Evolutionary conservation across 2,329 filamentous ascomycete species (phyloP).

Genomic region (Davidsoniella eucalypti): DNA sequence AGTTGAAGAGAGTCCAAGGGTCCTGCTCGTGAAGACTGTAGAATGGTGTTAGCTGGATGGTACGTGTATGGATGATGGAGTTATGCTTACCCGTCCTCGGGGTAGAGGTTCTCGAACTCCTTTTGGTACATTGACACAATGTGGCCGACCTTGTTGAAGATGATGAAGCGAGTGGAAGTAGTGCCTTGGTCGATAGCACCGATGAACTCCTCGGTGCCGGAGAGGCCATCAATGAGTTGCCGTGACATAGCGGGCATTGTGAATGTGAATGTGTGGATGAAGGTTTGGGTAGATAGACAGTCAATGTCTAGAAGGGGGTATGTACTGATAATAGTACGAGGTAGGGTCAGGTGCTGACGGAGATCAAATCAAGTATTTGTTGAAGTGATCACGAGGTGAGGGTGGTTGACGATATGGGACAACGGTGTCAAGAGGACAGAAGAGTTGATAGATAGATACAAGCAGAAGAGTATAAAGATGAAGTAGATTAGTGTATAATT

Average conservation of each 20-base stretch:
- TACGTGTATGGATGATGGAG: conserved; percentile 1
- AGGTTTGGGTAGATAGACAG: background rate
- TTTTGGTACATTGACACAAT: conserved; percentile 72
- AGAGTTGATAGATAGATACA: background rate
- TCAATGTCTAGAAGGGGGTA: background rate
- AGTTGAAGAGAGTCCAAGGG: conserved; percentile 56
- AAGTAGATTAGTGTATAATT: background rate
- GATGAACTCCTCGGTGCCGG: conserved; percentile 35
- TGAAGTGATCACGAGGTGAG: no score
- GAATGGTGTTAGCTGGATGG: background rate
- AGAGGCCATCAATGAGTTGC: no score
- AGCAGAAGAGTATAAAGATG: background rate
- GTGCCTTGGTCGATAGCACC: conserved; percentile 86
- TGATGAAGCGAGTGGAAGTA: conserved; percentile 76
- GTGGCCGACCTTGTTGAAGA: conserved; percentile 67
- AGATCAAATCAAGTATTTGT: background rate
- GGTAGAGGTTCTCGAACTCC: conserved; percentile 73
- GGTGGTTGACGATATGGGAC: no score
- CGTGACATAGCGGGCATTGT: no score
- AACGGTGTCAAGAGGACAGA: no score
- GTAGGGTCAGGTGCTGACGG: background rate
- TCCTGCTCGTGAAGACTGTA: conserved; percentile 55
- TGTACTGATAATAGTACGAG: background rate
- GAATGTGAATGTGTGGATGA: background rate
- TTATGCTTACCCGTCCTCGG: conserved; percentile 57